Evolutionary conservation across 2,329 filamentous ascomycete species (phyloP), one percentile per base, ranked within the genome.

Genomic region (Xylaria digitata): DNA sequence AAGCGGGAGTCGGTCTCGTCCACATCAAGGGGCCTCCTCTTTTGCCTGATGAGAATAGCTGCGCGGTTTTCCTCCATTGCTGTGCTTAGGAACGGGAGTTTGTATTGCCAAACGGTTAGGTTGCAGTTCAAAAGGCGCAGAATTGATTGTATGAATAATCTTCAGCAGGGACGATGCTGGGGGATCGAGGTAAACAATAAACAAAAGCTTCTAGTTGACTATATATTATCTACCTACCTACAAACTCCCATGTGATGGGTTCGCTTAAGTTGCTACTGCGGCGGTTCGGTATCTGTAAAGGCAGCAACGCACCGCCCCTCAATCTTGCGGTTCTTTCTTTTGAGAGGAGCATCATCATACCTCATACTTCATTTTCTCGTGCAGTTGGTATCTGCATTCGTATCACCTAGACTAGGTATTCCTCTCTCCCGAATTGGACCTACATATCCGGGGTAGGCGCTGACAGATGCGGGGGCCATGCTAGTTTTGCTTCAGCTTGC

Each of bases 51-150:
- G 26, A 67, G 61, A 21, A 65, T 54, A 11, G 67, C 65, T 19
- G 58, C 66, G 21, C 63, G 66, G 30, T 68, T 66, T 21, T 61
- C 53, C 11, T 62, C 58, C 66, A 68, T 68, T 45, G 13, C 6
- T 48, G 37, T 50, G 37, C 17, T 53, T 32, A 34, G 6, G 6
- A 26, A n/a, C 17, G 3, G 4, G 6, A 46, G 55, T 1, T 55
- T n/a, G 19, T 15, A 15, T 46, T 45, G 40, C 19, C 9, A 30
- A 19, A 37, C 4, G 19, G 37, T 15, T 7, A n/a, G 17, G 17
- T 26, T 30, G 32, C 19, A 26, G 21, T 55, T 49, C 26, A n/a
- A n/a, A 23, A 15, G 6, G 17, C 6, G 26, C 4, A 19, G n/a
- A 9, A 23, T 40, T 49, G 19, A 11, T 30, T 53, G 37, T 32